Evolutionary conservation across 208 protist species (phyloP), one percentile per base, ranked within the genome.

Genomic region (Endotrypanum monterogeii): DNA sequence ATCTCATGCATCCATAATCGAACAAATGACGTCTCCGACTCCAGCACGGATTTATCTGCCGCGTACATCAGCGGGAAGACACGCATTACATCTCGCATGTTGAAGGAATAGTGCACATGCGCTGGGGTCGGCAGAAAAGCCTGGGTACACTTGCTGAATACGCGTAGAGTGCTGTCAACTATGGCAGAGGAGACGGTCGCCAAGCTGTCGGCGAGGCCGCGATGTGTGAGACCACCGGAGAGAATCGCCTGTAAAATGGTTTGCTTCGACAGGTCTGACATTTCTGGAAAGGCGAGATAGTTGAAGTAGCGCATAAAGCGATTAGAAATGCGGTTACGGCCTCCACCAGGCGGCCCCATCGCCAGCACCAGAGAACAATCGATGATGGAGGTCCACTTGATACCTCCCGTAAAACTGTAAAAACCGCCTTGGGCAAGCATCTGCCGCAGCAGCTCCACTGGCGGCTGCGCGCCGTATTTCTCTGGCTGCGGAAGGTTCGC

Each of bases 81-180:
- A n/a, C 98, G 98, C 79, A 97, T 94, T 11, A 99, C 83, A 83
- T 99, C 99, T 23, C 99, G 94, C 89, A 99, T 91, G 88, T 99
- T 99, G 89, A 99, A 99, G 9, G 97, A 98, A 85, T 99, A 99
- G 80, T 99, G 98, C 46, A 98, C 96, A 74, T 99, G 99, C 9
- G 96, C 90, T 18, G 98, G 98, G 6, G 98, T 99, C 30, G 99
- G 99, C 25, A 99, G 76, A 51, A 99, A 96, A 25, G 86, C 76
- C 71, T 94, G 96, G 39, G 77, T 75, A 79, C 98, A 96, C 48
- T 87, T 87, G 51, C 94, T 82, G 83, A 99, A 99, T 14, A 99
- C 70, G 9, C 88, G 78, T 54, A 99, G 84, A 20, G 98, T 98
- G 23, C 90, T 88, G 25, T 95, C 85, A 7, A 99, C 91, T 39